phyloP scores from a whole-genome alignment of 495 filamentous ascomycete species.

The Sordaria brevicollis region DNA sequence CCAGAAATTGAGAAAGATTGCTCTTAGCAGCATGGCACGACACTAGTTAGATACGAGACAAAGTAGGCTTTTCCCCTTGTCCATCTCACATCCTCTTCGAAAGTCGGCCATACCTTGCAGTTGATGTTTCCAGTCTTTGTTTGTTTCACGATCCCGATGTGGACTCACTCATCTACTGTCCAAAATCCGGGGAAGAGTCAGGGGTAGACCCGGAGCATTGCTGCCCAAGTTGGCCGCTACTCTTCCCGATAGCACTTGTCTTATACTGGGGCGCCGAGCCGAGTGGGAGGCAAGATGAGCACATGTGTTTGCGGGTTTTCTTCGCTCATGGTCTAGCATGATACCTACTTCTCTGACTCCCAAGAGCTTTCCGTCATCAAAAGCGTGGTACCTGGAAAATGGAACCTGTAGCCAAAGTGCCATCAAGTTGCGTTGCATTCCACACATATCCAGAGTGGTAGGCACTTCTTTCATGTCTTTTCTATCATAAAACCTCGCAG shows the following conservation, averaged over 20 bases:
- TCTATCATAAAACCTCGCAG: neutral
- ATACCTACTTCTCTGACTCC: neutral
- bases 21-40: neutral
- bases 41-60: neutral
- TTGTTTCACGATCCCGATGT: neutral
- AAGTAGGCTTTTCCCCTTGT: neutral
- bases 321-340: neutral
- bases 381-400: neutral
- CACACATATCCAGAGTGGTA: neutral
- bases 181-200: slow-evolving; percentile 13
- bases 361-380: neutral
- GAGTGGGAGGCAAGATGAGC: slow-evolving; percentile 4
- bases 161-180: neutral
- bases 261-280: neutral
- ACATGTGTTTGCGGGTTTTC: neutral
- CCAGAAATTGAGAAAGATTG: neutral
- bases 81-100: neutral
- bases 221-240: slow-evolving; percentile 34
- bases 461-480: neutral
- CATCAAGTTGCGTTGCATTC: neutral
- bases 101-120: slow-evolving; percentile 1
- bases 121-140: neutral
- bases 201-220: slow-evolving; percentile 36
- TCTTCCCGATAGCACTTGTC: neutral
- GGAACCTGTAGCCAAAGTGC: neutral